A percentile compares a stretch with the other conserved stretches of the same genome.
These are phyloP conservation scores for Yarrowia sp. DNA, from an alignment of 805 yeast species.

Conservation along the genomic window DNA sequence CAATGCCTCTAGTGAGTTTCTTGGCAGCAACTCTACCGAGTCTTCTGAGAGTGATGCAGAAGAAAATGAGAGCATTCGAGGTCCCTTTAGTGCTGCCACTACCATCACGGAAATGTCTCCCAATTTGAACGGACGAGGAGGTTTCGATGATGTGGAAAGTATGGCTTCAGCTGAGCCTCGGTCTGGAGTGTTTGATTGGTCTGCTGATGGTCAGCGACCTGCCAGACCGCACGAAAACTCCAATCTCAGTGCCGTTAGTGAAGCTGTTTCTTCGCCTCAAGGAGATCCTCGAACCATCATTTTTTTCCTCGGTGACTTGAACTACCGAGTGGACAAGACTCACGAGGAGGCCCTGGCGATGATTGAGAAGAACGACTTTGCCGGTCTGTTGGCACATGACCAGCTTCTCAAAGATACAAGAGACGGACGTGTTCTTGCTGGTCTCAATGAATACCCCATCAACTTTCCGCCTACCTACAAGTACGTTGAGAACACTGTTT, in stretches of 20 bases:
- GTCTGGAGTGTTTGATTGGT: neutral
- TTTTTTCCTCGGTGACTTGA: conserved; percentile 53
- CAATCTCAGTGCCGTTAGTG: neutral
- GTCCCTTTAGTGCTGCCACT: neutral
- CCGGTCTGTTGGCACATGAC: conserved; percentile 44
- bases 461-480: conserved; percentile 56
- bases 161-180: neutral
- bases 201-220: neutral
- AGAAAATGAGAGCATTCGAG: neutral
- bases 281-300: conserved; percentile 27
- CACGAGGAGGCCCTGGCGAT: conserved; percentile 36
- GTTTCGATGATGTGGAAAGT: neutral
- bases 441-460: conserved; percentile 49
- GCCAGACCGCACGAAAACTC: neutral
- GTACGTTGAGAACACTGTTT: conserved; percentile 32
- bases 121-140: neutral
- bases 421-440: conserved; percentile 41
- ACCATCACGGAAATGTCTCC: conserved; percentile 17
- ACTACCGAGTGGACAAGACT: conserved; percentile 45
- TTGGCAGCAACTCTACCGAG: neutral
- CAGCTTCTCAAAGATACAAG: conserved; percentile 42
- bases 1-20: conserved; percentile 15
- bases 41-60: neutral
- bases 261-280: neutral
- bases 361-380: conserved; percentile 36